phyloP scores from a whole-genome alignment of 371 early-diverging fungal species.

The Mortierella sp. region DNA sequence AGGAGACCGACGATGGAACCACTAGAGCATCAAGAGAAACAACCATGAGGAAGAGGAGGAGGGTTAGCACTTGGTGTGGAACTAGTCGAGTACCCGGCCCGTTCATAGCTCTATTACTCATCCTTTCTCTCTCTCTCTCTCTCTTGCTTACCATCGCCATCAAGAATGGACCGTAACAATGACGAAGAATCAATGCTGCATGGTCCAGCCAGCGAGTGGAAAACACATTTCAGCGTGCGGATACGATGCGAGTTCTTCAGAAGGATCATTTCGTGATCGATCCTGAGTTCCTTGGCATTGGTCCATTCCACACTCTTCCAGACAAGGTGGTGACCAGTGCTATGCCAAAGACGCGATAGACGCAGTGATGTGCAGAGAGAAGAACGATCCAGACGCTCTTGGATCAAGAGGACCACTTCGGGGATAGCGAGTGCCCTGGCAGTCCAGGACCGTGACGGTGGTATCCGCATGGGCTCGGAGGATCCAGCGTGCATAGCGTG shows the following conservation, averaged over 20 bases:
- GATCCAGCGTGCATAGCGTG: not conserved
- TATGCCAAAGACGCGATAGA: slow-evolving; percentile 21
- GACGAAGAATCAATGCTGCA: slow-evolving; percentile 23
- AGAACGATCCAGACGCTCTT: slow-evolving; percentile 20
- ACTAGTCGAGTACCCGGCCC: too few relatives aligned
- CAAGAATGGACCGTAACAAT: slow-evolving; percentile 11
- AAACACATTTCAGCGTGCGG: slow-evolving; percentile 27
- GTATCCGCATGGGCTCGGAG: slow-evolving; percentile 6
- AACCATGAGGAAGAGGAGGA: not conserved
- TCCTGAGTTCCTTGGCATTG: slow-evolving; percentile 15
- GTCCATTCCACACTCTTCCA: slow-evolving; percentile 37
- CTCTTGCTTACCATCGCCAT: not conserved
- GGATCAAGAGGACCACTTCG: slow-evolving; percentile 31
- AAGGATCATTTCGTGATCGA: slow-evolving; percentile 7
- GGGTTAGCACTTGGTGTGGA: not conserved
- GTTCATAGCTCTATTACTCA: too few relatives aligned
- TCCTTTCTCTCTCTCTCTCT: not conserved
- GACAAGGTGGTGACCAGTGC: slow-evolving; percentile 20
- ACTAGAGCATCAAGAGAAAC: not conserved
- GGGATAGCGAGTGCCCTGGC: slow-evolving; percentile 22
- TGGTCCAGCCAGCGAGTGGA: slow-evolving; percentile 26
- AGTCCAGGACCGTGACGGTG: slow-evolving; percentile 1
- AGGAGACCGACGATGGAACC: not conserved
- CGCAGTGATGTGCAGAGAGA: slow-evolving; percentile 26
- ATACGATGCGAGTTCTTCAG: slow-evolving; percentile 17